Conservation (phyloP, 208 protist species). For the Lotmaria passim region DNA sequence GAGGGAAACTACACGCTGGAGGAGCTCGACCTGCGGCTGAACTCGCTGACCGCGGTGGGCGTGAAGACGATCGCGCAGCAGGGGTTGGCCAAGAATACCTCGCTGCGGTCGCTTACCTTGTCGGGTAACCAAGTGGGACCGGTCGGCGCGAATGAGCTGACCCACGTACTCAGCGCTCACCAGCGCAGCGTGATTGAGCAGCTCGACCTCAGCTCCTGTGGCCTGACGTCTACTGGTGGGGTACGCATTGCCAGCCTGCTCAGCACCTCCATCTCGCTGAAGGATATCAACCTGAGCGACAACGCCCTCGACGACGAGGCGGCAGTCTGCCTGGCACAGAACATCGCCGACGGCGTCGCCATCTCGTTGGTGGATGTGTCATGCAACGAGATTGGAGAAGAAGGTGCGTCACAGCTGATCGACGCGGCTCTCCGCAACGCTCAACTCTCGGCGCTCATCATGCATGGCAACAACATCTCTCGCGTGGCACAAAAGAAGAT, state of each 20-base stretch:
- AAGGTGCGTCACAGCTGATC: slow-evolving; percentile 72
- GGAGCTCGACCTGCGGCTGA: slow-evolving; percentile 79
- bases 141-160: slow-evolving; percentile 70
- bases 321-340: slow-evolving; percentile 63
- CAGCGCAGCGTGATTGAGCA: slow-evolving; percentile 56
- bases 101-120: slow-evolving; percentile 56
- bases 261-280: slow-evolving; percentile 59
- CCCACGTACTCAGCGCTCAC: slow-evolving; percentile 54
- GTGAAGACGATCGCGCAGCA: slow-evolving; percentile 55
- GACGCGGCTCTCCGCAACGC: slow-evolving; percentile 75
- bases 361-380: slow-evolving; percentile 74
- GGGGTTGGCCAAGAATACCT: slow-evolving; percentile 74
- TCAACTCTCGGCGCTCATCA: slow-evolving; percentile 60
- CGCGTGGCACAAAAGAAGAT: slow-evolving; percentile 87
- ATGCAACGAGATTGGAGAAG: slow-evolving; percentile 74
- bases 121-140: slow-evolving; percentile 78
- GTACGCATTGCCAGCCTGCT: slow-evolving; percentile 78
- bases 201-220: slow-evolving; percentile 80
- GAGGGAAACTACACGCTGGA: slow-evolving; percentile 72
- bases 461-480: slow-evolving; percentile 83
- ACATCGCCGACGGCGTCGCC: slow-evolving; percentile 67
- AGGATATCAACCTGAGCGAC: slow-evolving; percentile 79
- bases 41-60: slow-evolving; percentile 67
- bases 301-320: slow-evolving; percentile 87
- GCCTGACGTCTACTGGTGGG: slow-evolving; percentile 62